Base-by-base conservation (phyloP, 345 rosid species). In the Salix viminalis region DNA sequence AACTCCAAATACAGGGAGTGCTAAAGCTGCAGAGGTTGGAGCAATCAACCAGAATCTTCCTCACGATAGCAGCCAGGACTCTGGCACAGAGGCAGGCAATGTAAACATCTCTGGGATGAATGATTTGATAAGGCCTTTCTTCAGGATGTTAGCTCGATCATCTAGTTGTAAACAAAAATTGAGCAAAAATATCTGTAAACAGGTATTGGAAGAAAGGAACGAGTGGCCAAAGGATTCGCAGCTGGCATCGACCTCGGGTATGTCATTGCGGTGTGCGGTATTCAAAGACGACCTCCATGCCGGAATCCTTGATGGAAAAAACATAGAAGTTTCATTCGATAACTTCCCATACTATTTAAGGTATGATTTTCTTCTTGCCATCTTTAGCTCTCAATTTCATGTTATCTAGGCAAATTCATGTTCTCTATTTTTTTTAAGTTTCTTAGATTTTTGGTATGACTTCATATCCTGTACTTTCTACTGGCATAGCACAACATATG, bases 281-380 rank as follows among this genome's bases (percentile, higher is more conserved):
- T 86, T 94, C 84, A 91, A 82, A 77, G 89, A 91, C 72, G 89
- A 81, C 66, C 82, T 92, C 80, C 81, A 80, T 75, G 92, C 92
- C 56, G 91, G 94, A 82, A 90, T 92, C 77, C 88, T 94, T 58
- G 97, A 90, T 84, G 98, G 97, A 66, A 78, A 82, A 88, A 85
- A 79, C 74, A 77, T 87, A 73, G 81, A 87, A 76, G 97, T 87
- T 71, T 89, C 98, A 75, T 91, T 94, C 74, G 91, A 92, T 41
- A 79, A 85, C 70, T 94, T 94, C 73, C 98, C 98, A 37, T 92
- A 94, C 79, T 91, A 91, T 86, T 81, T 94, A 75, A 94, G 98
- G 98, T 94, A 84, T 66, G 26, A 66, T 78, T 15, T 78, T 67
- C 24, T 19, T 21, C 34, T 32, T 37, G 18, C 67, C 39, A 54